Evolutionary conservation across 2,329 filamentous ascomycete species (phyloP).

Genomic region (Emericellopsis cladophorae): DNA sequence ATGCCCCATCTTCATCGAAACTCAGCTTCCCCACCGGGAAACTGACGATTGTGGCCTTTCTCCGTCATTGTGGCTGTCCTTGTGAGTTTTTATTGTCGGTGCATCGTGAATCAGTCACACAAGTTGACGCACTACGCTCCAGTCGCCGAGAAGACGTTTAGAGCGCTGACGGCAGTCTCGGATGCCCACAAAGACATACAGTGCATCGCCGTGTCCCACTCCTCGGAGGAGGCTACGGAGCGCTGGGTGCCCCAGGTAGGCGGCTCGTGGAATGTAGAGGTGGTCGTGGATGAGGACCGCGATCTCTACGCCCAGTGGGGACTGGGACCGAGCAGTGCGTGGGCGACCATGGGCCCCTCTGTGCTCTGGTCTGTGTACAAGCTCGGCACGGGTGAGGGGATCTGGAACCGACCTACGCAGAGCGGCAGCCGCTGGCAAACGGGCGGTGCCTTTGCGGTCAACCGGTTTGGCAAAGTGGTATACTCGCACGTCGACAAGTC

Average conservation of each 20-base stretch:
- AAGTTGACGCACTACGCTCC: background rate
- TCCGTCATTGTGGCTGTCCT: slow-evolving; percentile 63
- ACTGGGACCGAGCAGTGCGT: slow-evolving; percentile 44
- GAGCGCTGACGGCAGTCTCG: slow-evolving; percentile 37
- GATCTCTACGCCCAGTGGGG: slow-evolving; percentile 54
- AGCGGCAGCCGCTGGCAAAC: slow-evolving; percentile 59
- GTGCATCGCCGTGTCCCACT: slow-evolving; percentile 53
- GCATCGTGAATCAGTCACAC: background rate
- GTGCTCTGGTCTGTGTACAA: slow-evolving; percentile 44
- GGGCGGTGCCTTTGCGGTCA: slow-evolving; percentile 46
- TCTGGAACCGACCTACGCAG: slow-evolving; percentile 53
- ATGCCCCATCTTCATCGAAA: slow-evolving; percentile 40
- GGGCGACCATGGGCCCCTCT: slow-evolving; percentile 48
- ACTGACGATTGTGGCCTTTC: slow-evolving; percentile 51
- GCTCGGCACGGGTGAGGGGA: slow-evolving; percentile 48
- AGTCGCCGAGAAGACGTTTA: slow-evolving; percentile 60
- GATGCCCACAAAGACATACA: slow-evolving; percentile 32
- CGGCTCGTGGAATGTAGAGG: slow-evolving; percentile 41
- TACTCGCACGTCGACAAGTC: slow-evolving; percentile 16
- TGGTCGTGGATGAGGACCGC: slow-evolving; percentile 48
- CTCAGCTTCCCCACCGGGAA: slow-evolving; percentile 40
- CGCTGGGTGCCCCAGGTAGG: slow-evolving; percentile 43
- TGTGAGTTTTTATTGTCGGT: slow-evolving; percentile 33
- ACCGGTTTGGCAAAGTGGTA: slow-evolving; percentile 14
- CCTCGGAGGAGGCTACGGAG: slow-evolving; percentile 35